Base-by-base conservation (phyloP, 352 stramenopile genomes). In the Phytophthora sojae region DNA sequence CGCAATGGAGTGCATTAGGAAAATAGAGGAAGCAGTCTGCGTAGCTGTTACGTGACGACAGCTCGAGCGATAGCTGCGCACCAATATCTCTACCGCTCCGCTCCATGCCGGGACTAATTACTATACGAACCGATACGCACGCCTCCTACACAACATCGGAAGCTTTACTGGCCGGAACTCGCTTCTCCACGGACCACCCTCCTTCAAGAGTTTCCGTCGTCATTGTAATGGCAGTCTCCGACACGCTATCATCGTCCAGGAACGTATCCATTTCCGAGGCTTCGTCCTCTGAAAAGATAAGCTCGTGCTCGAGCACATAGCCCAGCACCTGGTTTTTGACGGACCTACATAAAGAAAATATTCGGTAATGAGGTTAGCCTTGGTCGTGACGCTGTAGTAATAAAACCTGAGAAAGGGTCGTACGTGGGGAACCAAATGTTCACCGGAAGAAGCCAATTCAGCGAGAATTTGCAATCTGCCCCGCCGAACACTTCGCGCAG, bases 361-460 rank as follows among this genome's bases (percentile, higher is more conserved):
- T 19, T n/a, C n/a, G 59, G 25, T 56, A 21, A 26, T 57, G 29
- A 71, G 35, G 25, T 47, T 37, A 42, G 51, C 7, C 45, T 17
- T 17, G 37, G 32, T 55, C n/a, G n/a, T 29, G 45, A 17, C 17
- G 8, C 37, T 58, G 21, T 21, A 7, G 5, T 50, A 6, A 59
- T 29, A 6, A n/a, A 56, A 54, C 61, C 14, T 55, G 5, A 17
- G 60, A 17, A 15, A 21, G 42, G 4, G 49, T 56, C 88, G 62
- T 90, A 95, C 88, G 81, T 77, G 32, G 89, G 89, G 57, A 96
- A 96, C 88, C 86, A 95, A 77, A 96, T 90, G 60, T 93, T 90
- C 37, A 94, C 77, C n/a, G 89, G 89, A 17, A 96, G 82, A 14
- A 96, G 73, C 89, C 89, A 96, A 63, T 94, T 75, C 26, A 93